Evolutionary conservation across 352 stramenopile genomes (phyloP).

Genomic region (Elongisporangium senticosum): DNA sequence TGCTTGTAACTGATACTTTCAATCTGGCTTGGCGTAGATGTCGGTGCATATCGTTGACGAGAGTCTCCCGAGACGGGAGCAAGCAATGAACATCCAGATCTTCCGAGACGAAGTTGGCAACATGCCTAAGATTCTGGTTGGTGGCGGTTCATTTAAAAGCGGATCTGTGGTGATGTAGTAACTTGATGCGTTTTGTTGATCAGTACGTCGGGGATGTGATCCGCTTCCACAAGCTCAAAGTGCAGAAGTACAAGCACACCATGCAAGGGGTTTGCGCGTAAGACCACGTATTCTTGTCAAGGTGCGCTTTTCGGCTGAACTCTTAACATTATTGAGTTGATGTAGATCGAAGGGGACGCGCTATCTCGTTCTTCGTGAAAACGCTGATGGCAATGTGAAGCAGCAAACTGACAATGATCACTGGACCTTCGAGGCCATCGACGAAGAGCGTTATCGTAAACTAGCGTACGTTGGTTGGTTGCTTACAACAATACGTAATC

Average conservation of each 20-base stretch:
- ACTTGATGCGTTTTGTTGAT: background rate
- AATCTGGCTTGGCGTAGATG: slow-evolving; percentile 36
- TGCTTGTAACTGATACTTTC: no score
- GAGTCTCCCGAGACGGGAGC: slow-evolving; percentile 35
- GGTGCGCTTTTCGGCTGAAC: background rate
- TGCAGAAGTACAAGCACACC: slow-evolving; percentile 53
- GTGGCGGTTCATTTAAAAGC: background rate
- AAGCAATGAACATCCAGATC: slow-evolving; percentile 61
- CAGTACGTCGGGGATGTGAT: slow-evolving; percentile 74
- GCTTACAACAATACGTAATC: background rate
- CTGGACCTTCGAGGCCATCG: slow-evolving; percentile 61
- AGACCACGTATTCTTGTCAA: slow-evolving; percentile 7
- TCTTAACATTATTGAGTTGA: background rate
- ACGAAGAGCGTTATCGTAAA: slow-evolving; percentile 34
- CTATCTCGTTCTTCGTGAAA: slow-evolving; percentile 51
- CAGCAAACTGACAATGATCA: slow-evolving; percentile 38
- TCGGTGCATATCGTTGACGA: slow-evolving; percentile 64
- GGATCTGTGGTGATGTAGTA: background rate
- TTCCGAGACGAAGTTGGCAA: slow-evolving; percentile 52
- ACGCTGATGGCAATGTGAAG: slow-evolving; percentile 20
- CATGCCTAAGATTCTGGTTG: slow-evolving; percentile 60
- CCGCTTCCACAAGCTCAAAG: slow-evolving; percentile 69
- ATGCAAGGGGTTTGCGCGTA: slow-evolving; percentile 56
- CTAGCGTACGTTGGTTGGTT: slow-evolving; percentile 27
- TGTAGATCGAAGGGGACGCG: slow-evolving; percentile 34